Base-by-base conservation (phyloP, 768 basidiomycete species). In the Dacryopinax primogenitus region DNA sequence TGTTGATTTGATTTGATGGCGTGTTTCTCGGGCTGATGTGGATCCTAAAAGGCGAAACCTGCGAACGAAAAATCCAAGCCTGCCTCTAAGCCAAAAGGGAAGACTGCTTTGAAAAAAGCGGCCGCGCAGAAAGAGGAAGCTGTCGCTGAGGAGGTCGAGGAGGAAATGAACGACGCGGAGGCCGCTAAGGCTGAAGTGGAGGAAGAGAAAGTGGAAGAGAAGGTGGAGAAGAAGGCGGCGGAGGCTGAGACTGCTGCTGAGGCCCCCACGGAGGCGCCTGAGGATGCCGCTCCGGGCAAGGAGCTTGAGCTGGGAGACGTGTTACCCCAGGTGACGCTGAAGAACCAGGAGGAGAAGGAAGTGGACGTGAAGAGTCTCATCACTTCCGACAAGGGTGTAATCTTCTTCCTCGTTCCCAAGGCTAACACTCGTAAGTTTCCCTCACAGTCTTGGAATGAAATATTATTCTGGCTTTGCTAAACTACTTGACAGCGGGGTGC, bases 401-500 rank as follows among this genome's bases (percentile, higher is more conserved):
- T 97, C 33, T 74, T 97, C 66, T 93, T 92, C 78, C 76, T 89
- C 2, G 83, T 92, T 1, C 90, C 87, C 66, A 92, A 86, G 75
- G 90, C 88, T 41, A 89, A 91, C 76, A 92, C 89, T 21, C 85
- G 87, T 92, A 70, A 69, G 86, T 78, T 32, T 44, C 64, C 74
- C 68, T 61, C 33, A 33, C 23, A 36, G 65, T 63, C 65, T 61
- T 65, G 66, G 62, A n/a, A n/a, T n/a, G n/a, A n/a, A n/a, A n/a
- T n/a, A n/a, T n/a, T n/a, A n/a, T n/a, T n/a, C n/a, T n/a, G n/a
- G n/a, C n/a, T n/a, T n/a, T n/a, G n/a, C n/a, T n/a, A n/a, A n/a
- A n/a, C n/a, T n/a, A n/a, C n/a, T n/a, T n/a, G n/a, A 1, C 67
- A 90, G 88, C 88, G 63, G 92, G 94, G 33, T 96, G 94, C 77